A percentile compares a stretch with the other conserved stretches of the same genome.
Evolutionary conservation across 371 early-diverging fungal genomes (phyloP).

Genomic region (Neoconidiobolus thromboides): DNA sequence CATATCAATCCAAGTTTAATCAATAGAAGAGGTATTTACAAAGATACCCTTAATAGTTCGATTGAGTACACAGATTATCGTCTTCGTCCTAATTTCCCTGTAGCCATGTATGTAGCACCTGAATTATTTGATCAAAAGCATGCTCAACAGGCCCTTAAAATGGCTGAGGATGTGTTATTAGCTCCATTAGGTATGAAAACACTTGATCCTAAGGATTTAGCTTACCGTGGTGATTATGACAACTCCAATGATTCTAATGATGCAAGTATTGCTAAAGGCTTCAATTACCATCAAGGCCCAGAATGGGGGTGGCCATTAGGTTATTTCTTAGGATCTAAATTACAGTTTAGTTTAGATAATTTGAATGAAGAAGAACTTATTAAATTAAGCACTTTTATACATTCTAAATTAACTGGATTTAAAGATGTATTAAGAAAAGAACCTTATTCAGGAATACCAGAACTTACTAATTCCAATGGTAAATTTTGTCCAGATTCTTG

Average conservation of each 20-base stretch:
- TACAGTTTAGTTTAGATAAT: no score
- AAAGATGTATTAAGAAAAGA: no score
- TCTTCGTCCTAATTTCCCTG: constrained; percentile 73
- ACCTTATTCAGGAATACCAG: constrained; percentile 89
- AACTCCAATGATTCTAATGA: constrained; percentile 79
- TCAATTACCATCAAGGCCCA: constrained; percentile 93
- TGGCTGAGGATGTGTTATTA: constrained; percentile 38
- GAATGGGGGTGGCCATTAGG: constrained; percentile 94
- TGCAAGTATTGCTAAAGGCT: constrained; percentile 68
- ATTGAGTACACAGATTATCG: constrained; percentile 71
- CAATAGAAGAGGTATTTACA: constrained; percentile 88
- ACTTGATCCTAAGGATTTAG: constrained; percentile 73
- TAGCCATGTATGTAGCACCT: constrained; percentile 87
- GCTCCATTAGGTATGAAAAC: constrained; percentile 91
- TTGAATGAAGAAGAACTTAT: no score
- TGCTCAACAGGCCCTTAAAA: constrained; percentile 42
- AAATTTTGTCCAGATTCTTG: constrained; percentile 64
- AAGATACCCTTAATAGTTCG: constrained; percentile 63
- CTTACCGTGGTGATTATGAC: constrained; percentile 78
- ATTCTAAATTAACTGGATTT: no score
- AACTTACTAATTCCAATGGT: constrained; percentile 82
- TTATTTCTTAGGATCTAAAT: constrained; percentile 68
- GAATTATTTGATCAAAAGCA: constrained; percentile 68
- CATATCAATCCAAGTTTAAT: constrained; percentile 42
- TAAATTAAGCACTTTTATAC: no score